These are phyloP conservation scores for Vachellia collinsii DNA, from an alignment of 306 rosid species.

Conservation along the genomic window DNA sequence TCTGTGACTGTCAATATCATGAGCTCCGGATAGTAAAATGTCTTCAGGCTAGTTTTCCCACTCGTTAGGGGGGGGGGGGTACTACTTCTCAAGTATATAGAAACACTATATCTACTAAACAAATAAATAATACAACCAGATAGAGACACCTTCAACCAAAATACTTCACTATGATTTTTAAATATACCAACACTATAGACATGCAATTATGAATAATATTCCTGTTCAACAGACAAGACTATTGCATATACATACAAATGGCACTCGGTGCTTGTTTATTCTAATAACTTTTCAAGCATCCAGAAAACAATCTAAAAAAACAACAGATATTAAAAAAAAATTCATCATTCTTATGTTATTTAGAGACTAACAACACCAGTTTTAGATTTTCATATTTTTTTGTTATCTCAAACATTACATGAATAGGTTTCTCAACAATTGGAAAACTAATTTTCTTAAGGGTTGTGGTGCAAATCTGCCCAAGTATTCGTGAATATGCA, in stretches of 20 bases:
- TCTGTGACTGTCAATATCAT: background rate
- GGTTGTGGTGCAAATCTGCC: too few relatives aligned
- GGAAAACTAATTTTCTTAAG: background rate
- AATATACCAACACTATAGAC: conserved; percentile 18
- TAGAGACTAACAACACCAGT: background rate
- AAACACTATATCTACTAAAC: background rate
- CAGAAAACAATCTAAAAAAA: background rate
- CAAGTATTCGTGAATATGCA: too few relatives aligned
- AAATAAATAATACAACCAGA: conserved; percentile 8
- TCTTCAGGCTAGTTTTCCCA: background rate
- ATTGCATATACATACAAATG: background rate
- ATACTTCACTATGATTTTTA: background rate
- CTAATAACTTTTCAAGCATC: background rate
- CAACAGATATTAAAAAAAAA: background rate
- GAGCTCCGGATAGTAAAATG: background rate
- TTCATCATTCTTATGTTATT: background rate
- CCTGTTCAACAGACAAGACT: conserved; percentile 18
- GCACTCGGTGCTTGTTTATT: background rate
- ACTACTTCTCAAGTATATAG: background rate
- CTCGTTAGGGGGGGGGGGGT: background rate
- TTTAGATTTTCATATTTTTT: background rate
- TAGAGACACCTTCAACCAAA: background rate
- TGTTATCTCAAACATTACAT: background rate
- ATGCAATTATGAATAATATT: background rate
- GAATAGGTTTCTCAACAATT: background rate